Base-by-base conservation (phyloP, 768 basidiomycete species). In the Russula sp. region DNA sequence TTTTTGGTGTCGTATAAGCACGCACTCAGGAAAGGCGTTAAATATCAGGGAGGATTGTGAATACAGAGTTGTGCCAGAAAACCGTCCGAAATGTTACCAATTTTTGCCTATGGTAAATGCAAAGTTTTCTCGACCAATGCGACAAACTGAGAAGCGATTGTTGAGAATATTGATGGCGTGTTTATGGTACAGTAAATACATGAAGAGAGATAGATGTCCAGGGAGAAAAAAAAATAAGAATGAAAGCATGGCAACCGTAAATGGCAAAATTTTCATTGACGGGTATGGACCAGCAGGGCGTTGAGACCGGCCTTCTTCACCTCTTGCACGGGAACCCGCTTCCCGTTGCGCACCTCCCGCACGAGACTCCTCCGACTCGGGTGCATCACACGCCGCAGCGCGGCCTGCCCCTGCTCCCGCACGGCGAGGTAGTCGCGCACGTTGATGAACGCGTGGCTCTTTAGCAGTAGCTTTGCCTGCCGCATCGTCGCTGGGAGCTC, bases 351-450 rank as follows among this genome's bases (percentile, higher is more conserved):
- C 51, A 89, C 79, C 63, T 83, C 81, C 69, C 79, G 83, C 58
- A 86, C 80, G 56, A 91, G 77, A 0, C 87, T 81, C 18, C 58
- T 79, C 65, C 79, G 79, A 72, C 74, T 86, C 5, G 85, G 81
- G 64, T 85, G 81, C 79, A 91, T 77, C 59, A 84, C 79, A 45
- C 74, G 66, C 58, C 76, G 83, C 38, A 91, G 75, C 29, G 84
- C 86, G 6, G 76, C 78, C 35, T 81, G 82, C 0, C 88, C 88
- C 68, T 84, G 78, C 57, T 74, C 76, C 42, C 90, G 85, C 36
- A 80, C 80, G 18, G 81, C 81, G 60, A 90, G 76, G 70, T 91
- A 91, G 62, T 90, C 88, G 52, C 78, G 78, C 60, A 92, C 81
- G 67, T 88, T 89, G 35, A 91, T 67, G 69, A 90, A 89, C 0